Evolutionary conservation across 2,329 filamentous ascomycete genomes (phyloP).

Genomic region (Stachybotrys chartarum): DNA sequence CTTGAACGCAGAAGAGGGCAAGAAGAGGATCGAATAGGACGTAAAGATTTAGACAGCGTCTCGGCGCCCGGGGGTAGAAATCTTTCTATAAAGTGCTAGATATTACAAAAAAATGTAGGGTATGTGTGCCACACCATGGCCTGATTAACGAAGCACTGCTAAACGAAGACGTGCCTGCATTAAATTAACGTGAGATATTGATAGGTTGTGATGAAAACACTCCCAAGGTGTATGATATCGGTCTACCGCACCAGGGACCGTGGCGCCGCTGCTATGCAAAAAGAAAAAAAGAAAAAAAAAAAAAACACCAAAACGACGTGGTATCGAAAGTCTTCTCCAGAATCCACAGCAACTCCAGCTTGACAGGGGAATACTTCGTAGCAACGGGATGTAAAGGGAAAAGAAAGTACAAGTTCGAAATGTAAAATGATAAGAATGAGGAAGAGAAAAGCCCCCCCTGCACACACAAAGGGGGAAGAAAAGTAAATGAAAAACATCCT

Average conservation of each 20-base stretch:
- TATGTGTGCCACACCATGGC: neutral
- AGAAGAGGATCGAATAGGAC: conserved; percentile 86
- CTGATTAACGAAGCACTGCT: too few species aligned
- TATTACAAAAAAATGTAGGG: neutral
- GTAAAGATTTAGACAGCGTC: neutral
- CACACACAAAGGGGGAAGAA: neutral
- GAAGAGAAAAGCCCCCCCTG: neutral
- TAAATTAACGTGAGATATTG: too few species aligned
- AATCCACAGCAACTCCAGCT: neutral
- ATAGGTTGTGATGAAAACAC: too few species aligned
- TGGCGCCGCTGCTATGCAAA: neutral
- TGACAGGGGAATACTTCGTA: neutral
- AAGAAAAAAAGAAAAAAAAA: neutral
- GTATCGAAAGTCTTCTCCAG: neutral
- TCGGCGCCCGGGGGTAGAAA: neutral
- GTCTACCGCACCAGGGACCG: neutral
- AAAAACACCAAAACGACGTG: neutral
- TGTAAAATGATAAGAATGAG: neutral
- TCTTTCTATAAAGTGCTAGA: neutral
- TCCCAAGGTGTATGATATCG: too few species aligned
- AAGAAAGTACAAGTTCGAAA: conserved; percentile 1
- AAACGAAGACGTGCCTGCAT: too few species aligned
- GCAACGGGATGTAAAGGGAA: conserved; percentile 1
- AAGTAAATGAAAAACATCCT: neutral
- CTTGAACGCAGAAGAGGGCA: conserved; percentile 87